A percentile compares a stretch with the other conserved stretches of the same genome.
Evolutionary conservation across 2,329 filamentous ascomycete genomes (phyloP).

Genomic region (Aplosporella prunicola): DNA sequence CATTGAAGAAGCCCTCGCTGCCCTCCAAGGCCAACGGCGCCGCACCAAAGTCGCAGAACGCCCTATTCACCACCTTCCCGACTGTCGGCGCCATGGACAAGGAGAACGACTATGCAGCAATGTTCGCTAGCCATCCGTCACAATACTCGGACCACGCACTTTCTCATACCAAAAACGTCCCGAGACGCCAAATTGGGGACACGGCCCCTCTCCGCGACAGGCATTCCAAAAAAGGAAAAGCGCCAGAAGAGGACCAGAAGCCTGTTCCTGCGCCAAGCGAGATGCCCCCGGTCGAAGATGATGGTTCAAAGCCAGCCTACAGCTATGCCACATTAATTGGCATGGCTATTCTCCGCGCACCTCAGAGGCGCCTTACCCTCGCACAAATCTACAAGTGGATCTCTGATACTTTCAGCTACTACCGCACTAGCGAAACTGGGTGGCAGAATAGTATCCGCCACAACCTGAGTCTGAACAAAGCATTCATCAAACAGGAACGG

Average conservation of each 20-base stretch:
- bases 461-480: slow-evolving; percentile 94
- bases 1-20: slow-evolving; percentile 50
- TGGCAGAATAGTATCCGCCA: slow-evolving; percentile 99
- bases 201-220: slow-evolving; percentile 64
- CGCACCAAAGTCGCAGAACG: slow-evolving; percentile 36
- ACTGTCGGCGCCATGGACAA: slow-evolving; percentile 37
- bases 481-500: slow-evolving; percentile 88
- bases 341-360: slow-evolving; percentile 88
- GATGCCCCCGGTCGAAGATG: slow-evolving; percentile 75
- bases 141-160: slow-evolving; percentile 39
- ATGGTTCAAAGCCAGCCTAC: slow-evolving; percentile 79
- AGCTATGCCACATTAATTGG: slow-evolving; percentile 94
- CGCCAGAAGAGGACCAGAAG: slow-evolving; percentile 38
- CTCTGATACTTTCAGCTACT: slow-evolving; percentile 86
- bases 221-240: slow-evolving; percentile 57
- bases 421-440: slow-evolving; percentile 67
- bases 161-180: slow-evolving; percentile 34
- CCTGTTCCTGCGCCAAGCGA: slow-evolving; percentile 62
- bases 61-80: slow-evolving; percentile 43
- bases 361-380: slow-evolving; percentile 73
- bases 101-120: slow-evolving; percentile 32
- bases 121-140: slow-evolving; percentile 22
- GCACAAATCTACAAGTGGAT: slow-evolving; percentile 99
- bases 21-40: slow-evolving; percentile 20
- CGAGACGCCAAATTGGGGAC: slow-evolving; percentile 60